phyloP scores from a whole-genome alignment of 1,284 basidiomycete genomes.

The Trichosporon inkin region DNA sequence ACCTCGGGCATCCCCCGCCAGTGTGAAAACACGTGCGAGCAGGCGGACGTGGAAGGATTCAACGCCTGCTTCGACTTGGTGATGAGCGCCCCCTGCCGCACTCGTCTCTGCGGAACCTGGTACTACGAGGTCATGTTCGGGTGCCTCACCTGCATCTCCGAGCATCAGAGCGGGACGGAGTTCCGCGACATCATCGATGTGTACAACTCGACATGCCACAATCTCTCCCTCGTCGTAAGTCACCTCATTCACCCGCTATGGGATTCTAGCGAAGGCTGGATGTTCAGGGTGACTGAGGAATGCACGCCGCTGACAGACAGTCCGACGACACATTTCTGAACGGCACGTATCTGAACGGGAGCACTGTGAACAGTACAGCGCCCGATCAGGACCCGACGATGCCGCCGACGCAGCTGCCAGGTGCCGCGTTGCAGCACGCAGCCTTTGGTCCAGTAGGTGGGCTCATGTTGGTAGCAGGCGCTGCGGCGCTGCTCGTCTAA shows the following conservation, averaged over 20 bases:
- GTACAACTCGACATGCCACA: not conserved
- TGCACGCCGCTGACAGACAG: not conserved
- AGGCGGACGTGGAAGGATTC: not conserved
- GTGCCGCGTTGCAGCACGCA: not conserved
- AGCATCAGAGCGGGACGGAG: not conserved
- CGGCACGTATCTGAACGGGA: constrained; percentile 5
- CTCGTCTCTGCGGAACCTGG: not conserved
- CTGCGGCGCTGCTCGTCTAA: not conserved
- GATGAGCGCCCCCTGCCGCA: not conserved
- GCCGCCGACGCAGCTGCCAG: not conserved
- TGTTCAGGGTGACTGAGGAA: not conserved
- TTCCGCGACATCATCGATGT: constrained; percentile 1
- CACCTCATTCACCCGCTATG: too few relatives aligned
- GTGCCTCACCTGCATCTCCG: not conserved
- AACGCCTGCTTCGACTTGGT: constrained; percentile 5
- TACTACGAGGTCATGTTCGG: not conserved
- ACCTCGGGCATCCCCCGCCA: not conserved
- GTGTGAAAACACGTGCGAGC: not conserved
- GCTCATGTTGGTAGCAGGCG: not conserved
- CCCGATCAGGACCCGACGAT: not conserved
- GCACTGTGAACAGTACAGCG: not conserved
- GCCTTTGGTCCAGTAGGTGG: not conserved
- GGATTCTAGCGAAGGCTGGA: too few relatives aligned
- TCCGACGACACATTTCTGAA: constrained; percentile 7
- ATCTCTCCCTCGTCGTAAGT: not conserved